Percentiles rank a stretch among this genome's conserved stretches.
These are phyloP conservation scores for Candida anglica DNA, from an alignment of 805 yeast species.

Conservation along the genomic window DNA sequence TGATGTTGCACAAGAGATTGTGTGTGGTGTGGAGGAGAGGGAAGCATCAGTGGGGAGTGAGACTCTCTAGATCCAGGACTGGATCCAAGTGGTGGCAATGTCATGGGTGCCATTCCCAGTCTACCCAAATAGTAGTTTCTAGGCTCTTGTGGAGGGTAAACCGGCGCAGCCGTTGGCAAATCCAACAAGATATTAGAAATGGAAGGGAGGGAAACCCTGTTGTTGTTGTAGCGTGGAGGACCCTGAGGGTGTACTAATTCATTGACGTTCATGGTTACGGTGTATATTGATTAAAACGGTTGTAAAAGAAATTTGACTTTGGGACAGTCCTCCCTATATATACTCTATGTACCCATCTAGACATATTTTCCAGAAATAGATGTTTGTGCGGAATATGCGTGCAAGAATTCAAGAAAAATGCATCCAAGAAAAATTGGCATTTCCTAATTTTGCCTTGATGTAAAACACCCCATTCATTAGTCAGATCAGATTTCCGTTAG, in stretches of 20 bases:
- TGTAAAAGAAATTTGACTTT: too few relatives aligned
- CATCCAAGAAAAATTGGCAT: too few relatives aligned
- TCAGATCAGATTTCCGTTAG: too few relatives aligned
- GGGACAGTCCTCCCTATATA: too few relatives aligned
- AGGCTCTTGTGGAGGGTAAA: slow-evolving; percentile 4
- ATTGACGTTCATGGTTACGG: slow-evolving; percentile 1
- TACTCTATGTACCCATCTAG: too few relatives aligned
- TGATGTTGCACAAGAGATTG: background rate
- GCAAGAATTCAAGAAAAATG: too few relatives aligned
- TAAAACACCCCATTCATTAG: too few relatives aligned
- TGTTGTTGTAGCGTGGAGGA: slow-evolving; percentile 9
- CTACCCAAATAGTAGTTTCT: slow-evolving; percentile 4
- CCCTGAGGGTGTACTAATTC: slow-evolving; percentile 4
- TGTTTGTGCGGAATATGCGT: too few relatives aligned
- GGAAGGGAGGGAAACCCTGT: slow-evolving; percentile 40
- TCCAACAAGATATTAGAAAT: slow-evolving; percentile 34
- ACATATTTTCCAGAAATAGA: too few relatives aligned
- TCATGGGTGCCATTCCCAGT: background rate
- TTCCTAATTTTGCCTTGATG: too few relatives aligned
- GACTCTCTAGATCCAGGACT: background rate
- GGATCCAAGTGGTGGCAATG: slow-evolving; percentile 2
- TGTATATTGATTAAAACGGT: background rate
- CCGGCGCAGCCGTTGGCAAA: slow-evolving; percentile 3
- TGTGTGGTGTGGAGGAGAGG: background rate
- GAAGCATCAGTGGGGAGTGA: background rate